Evolutionary conservation across 176 grass and related monocot genomes (phyloP).

Genomic region (Poa annua): DNA sequence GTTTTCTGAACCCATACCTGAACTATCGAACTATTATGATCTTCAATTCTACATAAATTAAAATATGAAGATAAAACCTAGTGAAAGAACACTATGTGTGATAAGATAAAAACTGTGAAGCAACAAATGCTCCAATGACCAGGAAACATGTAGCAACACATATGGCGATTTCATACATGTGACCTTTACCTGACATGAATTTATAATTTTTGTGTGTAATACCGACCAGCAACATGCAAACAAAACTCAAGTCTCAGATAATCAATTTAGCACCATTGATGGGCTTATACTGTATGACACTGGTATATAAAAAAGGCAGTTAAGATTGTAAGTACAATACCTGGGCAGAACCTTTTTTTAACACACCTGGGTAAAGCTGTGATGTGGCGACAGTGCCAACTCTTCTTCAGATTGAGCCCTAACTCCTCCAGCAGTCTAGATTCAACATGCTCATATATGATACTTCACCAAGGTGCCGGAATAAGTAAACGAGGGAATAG

Average conservation of each 20-base stretch:
- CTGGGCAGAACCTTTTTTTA: slow-evolving; percentile 45
- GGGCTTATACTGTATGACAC: neutral
- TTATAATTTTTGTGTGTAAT: neutral
- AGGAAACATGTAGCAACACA: neutral
- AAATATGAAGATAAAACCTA: slow-evolving; percentile 26
- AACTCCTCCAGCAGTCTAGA: slow-evolving; percentile 54
- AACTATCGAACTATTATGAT: neutral
- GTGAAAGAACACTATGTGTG: slow-evolving; percentile 23
- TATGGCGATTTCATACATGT: neutral
- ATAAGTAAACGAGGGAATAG: neutral
- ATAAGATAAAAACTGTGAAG: neutral
- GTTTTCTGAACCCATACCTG: slow-evolving; percentile 14
- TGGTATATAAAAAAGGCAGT: neutral
- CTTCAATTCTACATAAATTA: neutral
- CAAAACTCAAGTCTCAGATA: neutral
- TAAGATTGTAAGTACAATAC: slow-evolving; percentile 30
- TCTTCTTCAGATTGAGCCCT: slow-evolving; percentile 55
- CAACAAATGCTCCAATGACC: neutral
- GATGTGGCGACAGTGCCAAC: slow-evolving; percentile 46
- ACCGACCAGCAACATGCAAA: neutral
- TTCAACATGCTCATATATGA: slow-evolving; percentile 13
- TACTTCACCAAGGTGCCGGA: slow-evolving; percentile 9
- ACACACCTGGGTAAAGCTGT: slow-evolving; percentile 57
- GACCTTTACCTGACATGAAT: slow-evolving; percentile 5
- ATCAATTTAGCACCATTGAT: neutral